These are phyloP conservation scores for Calocybe indica DNA, from an alignment of 768 basidiomycete genomes.

Conservation along the genomic window DNA sequence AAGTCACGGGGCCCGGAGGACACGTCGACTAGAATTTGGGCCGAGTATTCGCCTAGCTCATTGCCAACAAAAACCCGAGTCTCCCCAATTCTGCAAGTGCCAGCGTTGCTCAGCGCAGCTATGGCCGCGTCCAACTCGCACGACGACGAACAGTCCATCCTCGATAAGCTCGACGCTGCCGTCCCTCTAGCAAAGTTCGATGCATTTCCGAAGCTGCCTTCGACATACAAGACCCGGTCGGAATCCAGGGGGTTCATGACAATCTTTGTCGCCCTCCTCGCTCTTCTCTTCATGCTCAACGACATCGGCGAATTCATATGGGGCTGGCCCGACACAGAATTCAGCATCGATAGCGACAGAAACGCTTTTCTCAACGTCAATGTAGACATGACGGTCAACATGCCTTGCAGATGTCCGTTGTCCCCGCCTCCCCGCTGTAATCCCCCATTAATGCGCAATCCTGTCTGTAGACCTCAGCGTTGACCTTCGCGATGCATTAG, in stretches of 20 bases:
- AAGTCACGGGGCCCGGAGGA: too few relatives aligned
- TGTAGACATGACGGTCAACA: constrained; percentile 88
- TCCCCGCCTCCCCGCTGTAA: not conserved
- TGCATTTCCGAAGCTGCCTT: constrained; percentile 82
- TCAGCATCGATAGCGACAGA: constrained; percentile 70
- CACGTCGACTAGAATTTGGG: too few relatives aligned
- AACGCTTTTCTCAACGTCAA: constrained; percentile 74
- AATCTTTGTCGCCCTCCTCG: constrained; percentile 57
- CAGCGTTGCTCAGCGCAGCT: not conserved
- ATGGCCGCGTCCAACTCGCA: constrained; percentile 8
- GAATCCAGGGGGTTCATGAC: constrained; percentile 81
- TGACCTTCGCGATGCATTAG: constrained; percentile 89
- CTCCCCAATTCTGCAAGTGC: too few relatives aligned
- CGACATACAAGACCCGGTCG: constrained; percentile 75
- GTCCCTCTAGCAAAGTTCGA: constrained; percentile 72
- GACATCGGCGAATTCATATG: constrained; percentile 89
- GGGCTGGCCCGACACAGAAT: constrained; percentile 90
- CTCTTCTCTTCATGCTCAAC: constrained; percentile 74
- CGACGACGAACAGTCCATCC: constrained; percentile 31
- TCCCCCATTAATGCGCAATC: not conserved
- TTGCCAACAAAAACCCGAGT: too few relatives aligned
- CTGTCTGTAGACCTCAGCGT: constrained; percentile 63
- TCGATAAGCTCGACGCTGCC: constrained; percentile 59
- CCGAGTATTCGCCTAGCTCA: too few relatives aligned
- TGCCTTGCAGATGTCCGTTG: constrained; percentile 85